Evolutionary conservation across 441 rosid species (phyloP).

Genomic region (Biscutella laevigata): DNA sequence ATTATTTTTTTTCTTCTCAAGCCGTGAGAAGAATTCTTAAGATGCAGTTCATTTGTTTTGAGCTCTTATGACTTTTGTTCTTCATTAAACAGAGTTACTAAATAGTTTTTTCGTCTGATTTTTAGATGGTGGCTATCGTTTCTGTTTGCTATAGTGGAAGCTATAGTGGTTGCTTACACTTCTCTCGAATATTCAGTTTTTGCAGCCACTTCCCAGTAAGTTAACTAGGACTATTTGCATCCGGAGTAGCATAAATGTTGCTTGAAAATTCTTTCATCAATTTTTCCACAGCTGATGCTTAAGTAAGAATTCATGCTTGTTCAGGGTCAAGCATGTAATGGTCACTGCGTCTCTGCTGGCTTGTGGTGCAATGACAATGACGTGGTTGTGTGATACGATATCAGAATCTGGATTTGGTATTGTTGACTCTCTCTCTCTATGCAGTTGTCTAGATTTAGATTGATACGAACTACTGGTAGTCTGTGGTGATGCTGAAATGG

Average conservation of each 20-base stretch:
- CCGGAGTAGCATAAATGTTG: not conserved
- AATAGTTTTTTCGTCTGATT: not conserved
- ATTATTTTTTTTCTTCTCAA: constrained; percentile 44
- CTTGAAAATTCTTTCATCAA: not conserved
- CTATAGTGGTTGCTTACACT: constrained; percentile 58
- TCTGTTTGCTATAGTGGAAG: constrained; percentile 78
- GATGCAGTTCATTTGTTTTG: constrained; percentile 15
- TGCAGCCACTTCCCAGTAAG: constrained; percentile 70
- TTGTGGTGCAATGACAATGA: constrained; percentile 84
- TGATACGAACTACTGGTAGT: not conserved
- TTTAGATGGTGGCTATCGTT: constrained; percentile 96
- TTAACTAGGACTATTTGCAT: constrained; percentile 12
- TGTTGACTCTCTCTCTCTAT: not conserved
- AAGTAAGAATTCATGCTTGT: constrained; percentile 12
- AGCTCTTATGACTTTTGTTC: constrained; percentile 7
- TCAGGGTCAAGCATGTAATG: constrained; percentile 80
- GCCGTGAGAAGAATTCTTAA: constrained; percentile 55
- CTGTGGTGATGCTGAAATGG: constrained; percentile 7
- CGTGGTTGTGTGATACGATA: constrained; percentile 92
- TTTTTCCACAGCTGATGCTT: not conserved
- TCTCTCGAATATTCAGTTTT: constrained; percentile 80
- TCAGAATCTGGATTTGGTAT: constrained; percentile 95
- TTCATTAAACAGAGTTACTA: constrained; percentile 1
- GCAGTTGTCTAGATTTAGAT: too few species aligned
- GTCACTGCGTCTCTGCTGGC: constrained; percentile 66